Conservation (phyloP, 805 yeast genomes). For the Barnettozyma californica region DNA sequence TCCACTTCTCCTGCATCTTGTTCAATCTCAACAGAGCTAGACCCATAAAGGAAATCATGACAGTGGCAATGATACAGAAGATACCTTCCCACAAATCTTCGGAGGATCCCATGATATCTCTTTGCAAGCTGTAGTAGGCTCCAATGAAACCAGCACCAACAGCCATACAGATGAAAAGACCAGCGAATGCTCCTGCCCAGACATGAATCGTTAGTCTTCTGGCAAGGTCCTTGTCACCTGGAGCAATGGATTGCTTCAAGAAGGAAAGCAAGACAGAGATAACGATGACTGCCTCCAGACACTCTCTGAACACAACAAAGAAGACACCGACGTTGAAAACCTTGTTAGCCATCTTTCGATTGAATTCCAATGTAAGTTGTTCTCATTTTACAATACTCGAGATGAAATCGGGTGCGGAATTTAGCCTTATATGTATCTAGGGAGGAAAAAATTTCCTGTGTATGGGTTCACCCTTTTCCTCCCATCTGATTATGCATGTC, state of each 20-base stretch:
- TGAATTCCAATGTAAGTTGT: neutral
- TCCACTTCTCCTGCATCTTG: slow-evolving; percentile 97
- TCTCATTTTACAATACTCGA: neutral
- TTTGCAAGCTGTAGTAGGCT: slow-evolving; percentile 75
- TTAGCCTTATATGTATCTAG: neutral
- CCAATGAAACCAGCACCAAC: slow-evolving; percentile 95
- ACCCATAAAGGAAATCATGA: slow-evolving; percentile 91
- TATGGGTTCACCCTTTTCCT: neutral
- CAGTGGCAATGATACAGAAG: slow-evolving; percentile 83
- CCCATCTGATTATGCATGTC: slow-evolving; percentile 8
- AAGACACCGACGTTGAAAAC: slow-evolving; percentile 49
- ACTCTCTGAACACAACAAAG: slow-evolving; percentile 89
- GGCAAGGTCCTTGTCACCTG: slow-evolving; percentile 47
- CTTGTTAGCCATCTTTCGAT: slow-evolving; percentile 7
- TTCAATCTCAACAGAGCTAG: slow-evolving; percentile 92
- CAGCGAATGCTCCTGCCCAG: slow-evolving; percentile 75
- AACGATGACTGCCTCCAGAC: slow-evolving; percentile 87
- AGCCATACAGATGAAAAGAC: slow-evolving; percentile 72
- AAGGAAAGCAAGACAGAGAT: slow-evolving; percentile 90
- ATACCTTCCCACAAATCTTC: slow-evolving; percentile 98
- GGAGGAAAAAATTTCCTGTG: neutral
- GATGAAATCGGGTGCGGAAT: neutral
- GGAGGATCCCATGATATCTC: slow-evolving; percentile 78
- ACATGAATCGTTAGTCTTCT: slow-evolving; percentile 69
- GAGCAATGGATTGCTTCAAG: slow-evolving; percentile 78